These are phyloP conservation scores for Teratosphaeria viscida DNA, from an alignment of 2,329 filamentous ascomycete species.

Conservation along the genomic window DNA sequence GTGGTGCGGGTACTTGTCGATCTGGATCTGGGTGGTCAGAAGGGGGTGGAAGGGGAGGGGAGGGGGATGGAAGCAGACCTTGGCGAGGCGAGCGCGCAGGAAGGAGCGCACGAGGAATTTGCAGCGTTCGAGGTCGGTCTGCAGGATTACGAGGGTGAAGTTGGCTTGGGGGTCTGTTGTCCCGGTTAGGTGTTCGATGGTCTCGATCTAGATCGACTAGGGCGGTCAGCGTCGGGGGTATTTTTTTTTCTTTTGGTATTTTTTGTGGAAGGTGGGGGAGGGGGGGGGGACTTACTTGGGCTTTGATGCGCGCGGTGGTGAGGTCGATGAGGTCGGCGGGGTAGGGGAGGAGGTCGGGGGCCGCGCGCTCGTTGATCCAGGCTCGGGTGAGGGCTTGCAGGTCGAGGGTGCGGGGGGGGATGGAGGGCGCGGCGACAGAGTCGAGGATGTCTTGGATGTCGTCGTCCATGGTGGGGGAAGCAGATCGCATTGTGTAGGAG, in stretches of 20 bases:
- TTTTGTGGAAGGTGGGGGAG: too few relatives aligned
- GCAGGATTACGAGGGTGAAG: slow-evolving; percentile 85
- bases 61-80: slow-evolving; percentile 42
- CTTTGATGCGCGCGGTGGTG: slow-evolving; percentile 50
- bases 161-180: slow-evolving; percentile 85
- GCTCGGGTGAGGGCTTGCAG: slow-evolving; percentile 80
- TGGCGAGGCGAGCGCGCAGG: slow-evolving; percentile 73
- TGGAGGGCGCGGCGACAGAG: slow-evolving; percentile 33
- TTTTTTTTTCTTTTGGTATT: background rate
- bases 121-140: slow-evolving; percentile 90
- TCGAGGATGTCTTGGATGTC: slow-evolving; percentile 45
- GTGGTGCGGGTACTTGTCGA: slow-evolving; percentile 66
- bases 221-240: slow-evolving; percentile 3
- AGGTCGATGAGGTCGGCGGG: slow-evolving; percentile 69
- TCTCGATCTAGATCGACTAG: slow-evolving; percentile 17
- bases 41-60: slow-evolving; percentile 6
- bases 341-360: slow-evolving; percentile 79
- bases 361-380: slow-evolving; percentile 86
- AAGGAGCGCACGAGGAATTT: slow-evolving; percentile 84
- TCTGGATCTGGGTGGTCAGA: slow-evolving; percentile 34
- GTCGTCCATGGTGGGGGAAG: slow-evolving; percentile 12
- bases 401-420: slow-evolving; percentile 56
- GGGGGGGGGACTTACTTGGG: slow-evolving; percentile 9
- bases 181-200: slow-evolving; percentile 54
- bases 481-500: background rate